Evolutionary conservation across 2,329 filamentous ascomycete genomes (phyloP).

Genomic region (Magnaporthales sp.): DNA sequence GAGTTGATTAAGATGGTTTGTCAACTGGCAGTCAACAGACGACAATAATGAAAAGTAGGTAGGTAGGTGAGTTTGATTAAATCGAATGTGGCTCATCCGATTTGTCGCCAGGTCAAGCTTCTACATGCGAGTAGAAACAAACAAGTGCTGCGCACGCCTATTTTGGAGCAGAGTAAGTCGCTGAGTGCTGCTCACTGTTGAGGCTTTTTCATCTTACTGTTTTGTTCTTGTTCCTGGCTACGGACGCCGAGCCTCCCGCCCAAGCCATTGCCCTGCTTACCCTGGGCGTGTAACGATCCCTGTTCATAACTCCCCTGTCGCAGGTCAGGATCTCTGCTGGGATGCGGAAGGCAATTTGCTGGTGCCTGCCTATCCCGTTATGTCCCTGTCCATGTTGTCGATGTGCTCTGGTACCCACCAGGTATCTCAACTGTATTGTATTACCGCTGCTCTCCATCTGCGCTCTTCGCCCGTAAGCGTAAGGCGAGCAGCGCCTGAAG

Average conservation of each 20-base stretch:
- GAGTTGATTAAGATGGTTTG: too few species aligned
- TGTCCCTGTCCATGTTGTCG: background rate
- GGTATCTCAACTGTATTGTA: background rate
- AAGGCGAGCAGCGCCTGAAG: too few species aligned
- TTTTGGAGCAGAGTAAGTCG: slow-evolving; percentile 4
- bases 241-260: background rate
- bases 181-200: slow-evolving; percentile 5
- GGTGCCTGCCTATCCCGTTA: background rate
- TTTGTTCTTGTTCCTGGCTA: background rate
- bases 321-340: background rate
- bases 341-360: background rate
- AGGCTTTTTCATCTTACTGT: slow-evolving; percentile 5
- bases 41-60: too few species aligned
- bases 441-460: background rate
- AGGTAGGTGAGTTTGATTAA: background rate
- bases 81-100: background rate
- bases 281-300: background rate
- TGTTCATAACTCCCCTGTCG: background rate
- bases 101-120: background rate
- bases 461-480: background rate
- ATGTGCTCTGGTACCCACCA: background rate
- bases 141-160: background rate
- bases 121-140: background rate
- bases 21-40: background rate
- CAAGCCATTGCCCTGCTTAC: background rate